phyloP scores from a whole-genome alignment of 305 asterid genomes.

The Petunia hybrid region DNA sequence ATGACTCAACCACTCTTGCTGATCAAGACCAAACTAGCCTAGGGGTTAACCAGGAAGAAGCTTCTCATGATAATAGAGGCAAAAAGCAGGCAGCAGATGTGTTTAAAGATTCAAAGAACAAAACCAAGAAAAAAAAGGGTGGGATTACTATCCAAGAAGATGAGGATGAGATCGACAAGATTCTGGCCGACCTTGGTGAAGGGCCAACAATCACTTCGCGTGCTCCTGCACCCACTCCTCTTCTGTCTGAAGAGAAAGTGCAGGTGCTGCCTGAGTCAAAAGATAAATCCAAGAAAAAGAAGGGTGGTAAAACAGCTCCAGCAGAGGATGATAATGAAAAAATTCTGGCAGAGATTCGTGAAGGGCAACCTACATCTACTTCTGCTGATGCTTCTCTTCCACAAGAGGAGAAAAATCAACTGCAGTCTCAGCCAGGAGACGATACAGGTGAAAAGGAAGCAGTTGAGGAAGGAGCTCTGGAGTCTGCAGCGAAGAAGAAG shows the following conservation, averaged over 20 bases:
- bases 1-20: constrained; percentile 42
- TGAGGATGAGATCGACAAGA: constrained; percentile 77
- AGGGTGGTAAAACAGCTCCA: constrained; percentile 62
- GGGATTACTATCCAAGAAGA: constrained; percentile 56
- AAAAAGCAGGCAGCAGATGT: constrained; percentile 53
- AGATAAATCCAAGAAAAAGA: constrained; percentile 52
- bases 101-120: constrained; percentile 66
- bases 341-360: constrained; percentile 85
- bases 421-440: constrained; percentile 44
- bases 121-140: constrained; percentile 59
- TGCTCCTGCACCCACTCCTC: constrained; percentile 37
- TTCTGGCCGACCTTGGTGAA: constrained; percentile 84
- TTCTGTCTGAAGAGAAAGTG: constrained; percentile 49
- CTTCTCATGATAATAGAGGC: constrained; percentile 45
- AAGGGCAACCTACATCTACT: constrained; percentile 51
- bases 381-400: constrained; percentile 52
- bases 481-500: constrained; percentile 88
- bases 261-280: constrained; percentile 55
- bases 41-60: constrained; percentile 35
- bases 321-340: constrained; percentile 86
- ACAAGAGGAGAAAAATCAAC: constrained; percentile 56
- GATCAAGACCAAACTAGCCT: constrained; percentile 45
- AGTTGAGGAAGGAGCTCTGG: constrained; percentile 55
- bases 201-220: constrained; percentile 53
- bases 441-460: constrained; percentile 56